phyloP scores from a whole-genome alignment of 1,284 basidiomycete species.

The Ustilago shanxiensis region DNA sequence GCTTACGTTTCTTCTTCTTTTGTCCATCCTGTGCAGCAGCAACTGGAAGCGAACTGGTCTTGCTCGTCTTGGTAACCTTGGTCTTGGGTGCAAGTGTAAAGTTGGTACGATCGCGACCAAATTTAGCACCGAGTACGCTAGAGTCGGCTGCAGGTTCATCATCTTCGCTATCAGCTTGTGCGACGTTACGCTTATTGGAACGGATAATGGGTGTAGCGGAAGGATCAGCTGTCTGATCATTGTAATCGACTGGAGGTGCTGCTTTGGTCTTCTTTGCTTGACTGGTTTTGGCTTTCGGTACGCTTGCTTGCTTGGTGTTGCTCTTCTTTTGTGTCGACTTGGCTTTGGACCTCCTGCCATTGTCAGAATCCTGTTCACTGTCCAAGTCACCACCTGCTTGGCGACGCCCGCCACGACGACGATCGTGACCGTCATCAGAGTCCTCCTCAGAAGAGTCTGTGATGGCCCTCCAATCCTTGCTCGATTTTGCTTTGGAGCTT shows the following conservation, averaged over 20 bases:
- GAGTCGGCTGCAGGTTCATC: conserved; percentile 23
- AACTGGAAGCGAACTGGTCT: background rate
- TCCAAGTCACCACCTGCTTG: conserved; percentile 5
- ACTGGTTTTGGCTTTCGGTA: conserved; percentile 3
- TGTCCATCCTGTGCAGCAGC: conserved; percentile 10
- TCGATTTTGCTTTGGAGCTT: conserved; percentile 17
- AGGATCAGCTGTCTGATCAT: conserved; percentile 44
- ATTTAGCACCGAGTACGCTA: conserved; percentile 25
- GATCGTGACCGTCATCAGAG: conserved; percentile 11
- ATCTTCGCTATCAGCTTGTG: conserved; percentile 16
- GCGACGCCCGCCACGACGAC: background rate
- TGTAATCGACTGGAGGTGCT: conserved; percentile 34
- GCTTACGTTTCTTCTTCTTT: conserved; percentile 51
- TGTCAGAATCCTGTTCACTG: conserved; percentile 19
- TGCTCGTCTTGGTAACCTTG: conserved; percentile 7
- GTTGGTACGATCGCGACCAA: conserved; percentile 47
- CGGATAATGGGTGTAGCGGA: conserved; percentile 52
- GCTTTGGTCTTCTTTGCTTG: conserved; percentile 17
- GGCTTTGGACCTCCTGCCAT: conserved; percentile 11
- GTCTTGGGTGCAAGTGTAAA: background rate
- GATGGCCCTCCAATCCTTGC: conserved; percentile 47
- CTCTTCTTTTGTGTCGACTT: conserved; percentile 18
- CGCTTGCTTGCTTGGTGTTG: conserved; percentile 4
- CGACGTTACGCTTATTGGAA: conserved; percentile 22
- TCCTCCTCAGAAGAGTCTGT: conserved; percentile 46